A percentile compares a stretch with the other conserved stretches of the same genome.
Evolutionary conservation across 75 land plant genomes (phyloP).

Genomic region (Selaginella tamariscina): DNA sequence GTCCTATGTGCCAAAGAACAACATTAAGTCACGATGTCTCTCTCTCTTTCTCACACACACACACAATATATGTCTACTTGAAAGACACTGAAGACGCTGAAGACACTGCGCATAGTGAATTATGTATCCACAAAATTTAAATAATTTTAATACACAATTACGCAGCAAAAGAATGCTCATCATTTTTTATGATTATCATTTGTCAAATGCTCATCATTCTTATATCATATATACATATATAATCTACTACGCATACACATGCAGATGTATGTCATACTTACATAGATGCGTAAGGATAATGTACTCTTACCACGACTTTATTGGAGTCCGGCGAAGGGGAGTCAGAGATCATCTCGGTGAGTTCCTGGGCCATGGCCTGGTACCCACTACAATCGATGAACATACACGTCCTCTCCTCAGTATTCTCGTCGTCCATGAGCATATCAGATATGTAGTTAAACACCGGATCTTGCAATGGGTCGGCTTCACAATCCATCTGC

Average conservation of each 20-base stretch:
- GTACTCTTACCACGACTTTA: not conserved
- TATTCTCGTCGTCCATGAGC: constrained; percentile 57
- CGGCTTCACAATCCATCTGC: not conserved
- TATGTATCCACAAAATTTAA: too few relatives aligned
- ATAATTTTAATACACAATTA: too few relatives aligned
- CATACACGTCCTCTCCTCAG: constrained; percentile 47
- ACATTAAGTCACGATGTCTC: not conserved
- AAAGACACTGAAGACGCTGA: too few relatives aligned
- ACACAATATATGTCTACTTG: too few relatives aligned
- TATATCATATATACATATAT: too few relatives aligned
- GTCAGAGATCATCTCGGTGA: constrained; percentile 45
- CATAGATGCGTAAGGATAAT: too few relatives aligned
- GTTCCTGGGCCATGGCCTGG: constrained; percentile 54
- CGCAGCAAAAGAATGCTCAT: too few relatives aligned
- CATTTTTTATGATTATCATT: too few relatives aligned
- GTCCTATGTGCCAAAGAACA: not conserved
- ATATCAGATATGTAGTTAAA: constrained; percentile 43
- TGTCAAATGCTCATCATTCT: too few relatives aligned
- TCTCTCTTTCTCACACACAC: constrained; percentile 16
- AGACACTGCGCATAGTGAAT: too few relatives aligned
- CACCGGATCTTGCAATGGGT: constrained; percentile 16
- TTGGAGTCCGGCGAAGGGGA: constrained; percentile 16
- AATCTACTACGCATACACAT: too few relatives aligned
- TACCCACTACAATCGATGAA: constrained; percentile 40
- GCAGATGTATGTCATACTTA: too few relatives aligned